Evolutionary conservation across 495 filamentous ascomycete genomes (phyloP).

Genomic region (Amorphotheca resinae): DNA sequence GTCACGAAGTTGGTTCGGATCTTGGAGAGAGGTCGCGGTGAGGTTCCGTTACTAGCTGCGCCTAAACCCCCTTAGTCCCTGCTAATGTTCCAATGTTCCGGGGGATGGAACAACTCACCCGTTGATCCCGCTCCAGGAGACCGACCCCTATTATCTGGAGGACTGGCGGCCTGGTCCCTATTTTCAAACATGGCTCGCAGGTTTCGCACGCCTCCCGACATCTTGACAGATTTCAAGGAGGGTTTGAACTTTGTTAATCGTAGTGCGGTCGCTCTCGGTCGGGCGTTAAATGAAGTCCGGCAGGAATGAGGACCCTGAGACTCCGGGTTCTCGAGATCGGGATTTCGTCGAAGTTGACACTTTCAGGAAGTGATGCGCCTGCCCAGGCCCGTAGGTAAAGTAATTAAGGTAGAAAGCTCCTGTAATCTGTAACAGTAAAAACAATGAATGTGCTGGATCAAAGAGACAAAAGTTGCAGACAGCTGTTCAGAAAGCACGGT

Average conservation of each 20-base stretch:
- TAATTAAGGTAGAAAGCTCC: too few relatives aligned
- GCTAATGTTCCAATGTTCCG: neutral
- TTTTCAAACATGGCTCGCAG: slow-evolving; percentile 85
- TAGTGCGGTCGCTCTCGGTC: too few relatives aligned
- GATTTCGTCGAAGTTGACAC: too few relatives aligned
- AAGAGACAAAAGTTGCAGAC: too few relatives aligned
- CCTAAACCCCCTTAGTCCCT: slow-evolving; percentile 11
- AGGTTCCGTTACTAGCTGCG: slow-evolving; percentile 18
- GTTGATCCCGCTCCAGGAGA: slow-evolving; percentile 14
- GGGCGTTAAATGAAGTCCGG: too few relatives aligned
- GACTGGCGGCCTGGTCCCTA: slow-evolving; percentile 43
- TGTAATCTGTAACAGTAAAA: too few relatives aligned
- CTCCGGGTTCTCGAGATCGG: too few relatives aligned
- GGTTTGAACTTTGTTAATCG: neutral
- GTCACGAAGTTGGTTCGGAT: slow-evolving; percentile 76
- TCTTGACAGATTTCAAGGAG: slow-evolving; percentile 8
- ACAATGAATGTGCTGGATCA: too few relatives aligned
- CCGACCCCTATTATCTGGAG: slow-evolving; percentile 40
- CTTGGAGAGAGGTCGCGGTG: slow-evolving; percentile 56
- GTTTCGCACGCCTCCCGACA: slow-evolving; percentile 30
- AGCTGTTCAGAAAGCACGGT: too few relatives aligned
- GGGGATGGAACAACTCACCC: slow-evolving; percentile 10
- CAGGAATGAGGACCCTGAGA: neutral
- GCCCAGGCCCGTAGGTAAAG: too few relatives aligned
- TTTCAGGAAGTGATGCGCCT: too few relatives aligned